Base-by-base conservation (phyloP, 768 basidiomycete genomes). In the Mycena venus region DNA sequence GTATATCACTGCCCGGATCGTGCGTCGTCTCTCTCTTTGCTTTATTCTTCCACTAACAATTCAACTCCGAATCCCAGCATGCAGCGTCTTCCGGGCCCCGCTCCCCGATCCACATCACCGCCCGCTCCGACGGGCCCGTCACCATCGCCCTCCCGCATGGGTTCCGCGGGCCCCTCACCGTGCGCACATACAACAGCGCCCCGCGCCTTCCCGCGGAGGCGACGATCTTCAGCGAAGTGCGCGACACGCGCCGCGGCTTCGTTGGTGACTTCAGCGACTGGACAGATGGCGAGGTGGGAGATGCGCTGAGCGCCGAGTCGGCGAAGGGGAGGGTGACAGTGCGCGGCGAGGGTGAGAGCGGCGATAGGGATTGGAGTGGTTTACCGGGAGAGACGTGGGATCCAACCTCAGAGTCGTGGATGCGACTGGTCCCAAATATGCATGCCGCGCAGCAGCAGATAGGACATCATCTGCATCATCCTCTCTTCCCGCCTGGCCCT, bases 241-340 rank as follows among this genome's bases (percentile, higher is more conserved):
- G 84, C n/a, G 58, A 75, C 29, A 82, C 80, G n/a, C 79, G 78
- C 25, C 81, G 81, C 14, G 85, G 84, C 70, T 87, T 88, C 72
- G 77, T 88, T 15, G 87, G 87, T 7, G 85, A 87, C 55, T 82
- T 86, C 32, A 78, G 83, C 17, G 77, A 75, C n/a, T 82, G 75
- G 74, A 70, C 79, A 21, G 78, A 80, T 25, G 70, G 27, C 23
- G 87, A 85, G 86, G 55, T 75, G 34, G 85, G 86, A 3, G 87
- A 88, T 62, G 84, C 87, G 71, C 63, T 87, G 27, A 70, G 77
- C 10, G 79, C 85, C 47, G 83, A 84, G 71, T 77, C 85, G 42
- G 73, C 78, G 36, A 80, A 85, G 70, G 86, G 86, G 36, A 80
- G 78, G 29, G 81, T 88, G 40, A 83, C 77, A 60, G 78, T 88